Evolutionary conservation across 2,329 filamentous ascomycete genomes (phyloP), one percentile per base, ranked within the genome.

Genomic region (Aspergillus clavatus): DNA sequence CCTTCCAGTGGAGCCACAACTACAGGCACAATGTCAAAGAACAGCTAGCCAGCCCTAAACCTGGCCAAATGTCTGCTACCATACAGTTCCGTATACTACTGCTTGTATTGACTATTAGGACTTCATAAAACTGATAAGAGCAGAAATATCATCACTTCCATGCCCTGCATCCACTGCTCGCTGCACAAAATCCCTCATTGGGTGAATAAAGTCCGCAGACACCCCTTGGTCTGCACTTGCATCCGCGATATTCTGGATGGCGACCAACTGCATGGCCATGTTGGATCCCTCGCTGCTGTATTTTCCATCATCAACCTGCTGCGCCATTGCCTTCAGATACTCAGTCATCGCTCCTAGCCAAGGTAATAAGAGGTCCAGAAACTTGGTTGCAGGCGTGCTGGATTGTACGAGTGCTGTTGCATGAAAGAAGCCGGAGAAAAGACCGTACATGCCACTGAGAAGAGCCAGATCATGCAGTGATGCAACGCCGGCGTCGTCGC

Each of bases 391-490:
- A 1, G 43, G 27, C 0, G 21, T 47, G 5, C 36, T 39, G 12
- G 44, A 52, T 18, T 26, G 42, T 14, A 39, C 42, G 16, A 52
- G 41, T 4, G 47, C 47, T 5, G 39, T 45, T 18, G 47, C 41
- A 38, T 52, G 50, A 10, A 50, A 28, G 31, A 52, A 52, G 5
- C 50, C 50, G 0, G 47, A 45, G 40, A 51, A 51, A 7, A 51
- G 46, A 5, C 49, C 49, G 23, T 46, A 51, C 49, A 49, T 51
- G 7, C 49, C 49, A 3, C 46, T 41, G 10, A 51, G 37, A 14
- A 51, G 11, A 4, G 49, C 49, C 7, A 51, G 26, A 14, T 51
- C 49, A 24, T 51, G 40, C 14, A 51, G 27, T 5, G 49, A 48
- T 4, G 49, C 49, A 2, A 40, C 37, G 6, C 46, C 49, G 1